phyloP scores from a whole-genome alignment of 441 rosid species.

The Erysimum cheiri region DNA sequence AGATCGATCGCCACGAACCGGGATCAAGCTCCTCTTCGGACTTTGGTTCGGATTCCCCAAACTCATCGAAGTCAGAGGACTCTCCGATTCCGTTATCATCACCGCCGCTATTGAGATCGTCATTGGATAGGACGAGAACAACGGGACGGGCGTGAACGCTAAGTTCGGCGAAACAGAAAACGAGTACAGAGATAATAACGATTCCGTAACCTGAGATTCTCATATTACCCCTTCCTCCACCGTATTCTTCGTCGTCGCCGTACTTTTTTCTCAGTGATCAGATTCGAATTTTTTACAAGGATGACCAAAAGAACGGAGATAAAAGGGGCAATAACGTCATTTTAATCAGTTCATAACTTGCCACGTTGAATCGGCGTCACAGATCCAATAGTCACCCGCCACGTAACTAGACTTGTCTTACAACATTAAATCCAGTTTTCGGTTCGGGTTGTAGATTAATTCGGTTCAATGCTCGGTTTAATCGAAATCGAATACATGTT shows the following conservation, averaged over 20 bases:
- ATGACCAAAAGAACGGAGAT: constrained; percentile 1
- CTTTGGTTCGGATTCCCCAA: constrained; percentile 73
- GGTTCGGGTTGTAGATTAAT: not conserved
- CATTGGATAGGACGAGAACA: constrained; percentile 79
- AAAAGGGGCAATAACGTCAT: constrained; percentile 27
- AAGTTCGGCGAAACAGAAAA: constrained; percentile 44
- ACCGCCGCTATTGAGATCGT: constrained; percentile 79
- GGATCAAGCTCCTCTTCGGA: constrained; percentile 87
- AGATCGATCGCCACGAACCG: constrained; percentile 93
- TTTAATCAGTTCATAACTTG: not conserved
- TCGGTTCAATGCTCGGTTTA: not conserved
- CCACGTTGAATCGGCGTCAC: constrained; percentile 33
- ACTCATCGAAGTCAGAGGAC: constrained; percentile 82
- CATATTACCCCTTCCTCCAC: constrained; percentile 25
- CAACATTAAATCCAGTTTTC: not conserved
- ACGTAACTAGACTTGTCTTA: constrained; percentile 20
- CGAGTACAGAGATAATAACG: constrained; percentile 47
- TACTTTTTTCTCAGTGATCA: constrained; percentile 39
- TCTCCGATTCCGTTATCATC: constrained; percentile 55
- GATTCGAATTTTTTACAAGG: constrained; percentile 26
- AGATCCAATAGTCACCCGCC: constrained; percentile 30
- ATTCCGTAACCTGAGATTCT: constrained; percentile 27
- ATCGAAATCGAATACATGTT: constrained; percentile 10
- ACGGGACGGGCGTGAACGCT: constrained; percentile 65
- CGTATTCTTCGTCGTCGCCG: constrained; percentile 38